Conservation (phyloP, 306 rosid species). For the Vicia sativa region DNA sequence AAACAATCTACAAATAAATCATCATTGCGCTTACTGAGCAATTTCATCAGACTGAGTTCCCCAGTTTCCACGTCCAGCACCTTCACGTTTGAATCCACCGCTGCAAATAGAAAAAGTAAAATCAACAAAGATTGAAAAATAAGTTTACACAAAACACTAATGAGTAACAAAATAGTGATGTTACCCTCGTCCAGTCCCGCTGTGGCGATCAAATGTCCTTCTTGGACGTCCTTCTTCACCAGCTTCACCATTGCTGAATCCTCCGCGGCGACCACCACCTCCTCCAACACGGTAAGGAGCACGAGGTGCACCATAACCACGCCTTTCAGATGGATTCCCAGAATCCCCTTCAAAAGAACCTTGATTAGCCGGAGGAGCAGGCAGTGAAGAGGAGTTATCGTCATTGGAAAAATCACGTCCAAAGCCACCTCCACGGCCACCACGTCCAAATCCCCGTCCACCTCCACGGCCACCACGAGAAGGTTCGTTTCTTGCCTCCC, state of each 20-base stretch:
- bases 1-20: background rate
- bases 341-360: slow-evolving; percentile 63
- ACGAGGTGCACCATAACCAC: slow-evolving; percentile 70
- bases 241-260: slow-evolving; percentile 72
- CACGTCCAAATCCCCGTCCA: slow-evolving; percentile 41
- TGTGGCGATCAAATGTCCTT: slow-evolving; percentile 76
- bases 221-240: slow-evolving; percentile 75
- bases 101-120: slow-evolving; percentile 47
- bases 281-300: slow-evolving; percentile 60
- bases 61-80: slow-evolving; percentile 97
- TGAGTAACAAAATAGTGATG: background rate
- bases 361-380: slow-evolving; percentile 45
- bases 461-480: slow-evolving; percentile 69
- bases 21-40: slow-evolving; percentile 53
- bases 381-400: slow-evolving; percentile 46
- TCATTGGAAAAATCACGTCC: slow-evolving; percentile 51
- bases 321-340: slow-evolving; percentile 59
- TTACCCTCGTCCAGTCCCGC: slow-evolving; percentile 88
- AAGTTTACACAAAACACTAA: background rate
- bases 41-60: slow-evolving; percentile 76
- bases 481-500: slow-evolving; percentile 71
- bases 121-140: slow-evolving; percentile 8
- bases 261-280: slow-evolving; percentile 76
- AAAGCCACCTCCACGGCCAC: slow-evolving; percentile 43
- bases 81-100: slow-evolving; percentile 74